phyloP scores from a whole-genome alignment of 495 filamentous ascomycete genomes.

The Talaromyces proteolyticus region DNA sequence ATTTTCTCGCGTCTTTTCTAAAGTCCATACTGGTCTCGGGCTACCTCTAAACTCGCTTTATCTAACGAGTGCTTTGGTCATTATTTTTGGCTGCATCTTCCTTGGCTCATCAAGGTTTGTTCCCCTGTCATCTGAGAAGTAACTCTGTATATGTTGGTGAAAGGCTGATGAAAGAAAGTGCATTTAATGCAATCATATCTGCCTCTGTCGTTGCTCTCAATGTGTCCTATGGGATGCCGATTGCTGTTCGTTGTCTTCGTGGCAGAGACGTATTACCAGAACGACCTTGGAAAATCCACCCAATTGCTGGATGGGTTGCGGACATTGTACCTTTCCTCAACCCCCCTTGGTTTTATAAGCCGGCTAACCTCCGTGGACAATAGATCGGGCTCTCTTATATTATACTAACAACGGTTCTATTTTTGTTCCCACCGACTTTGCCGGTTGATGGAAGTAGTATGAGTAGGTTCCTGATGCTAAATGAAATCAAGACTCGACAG shows the following conservation, averaged over 20 bases:
- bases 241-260: constrained; percentile 58
- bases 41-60: constrained; percentile 66
- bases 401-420: constrained; percentile 64
- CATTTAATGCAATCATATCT: constrained; percentile 60
- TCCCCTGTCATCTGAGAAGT: no score
- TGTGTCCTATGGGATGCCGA: constrained; percentile 68
- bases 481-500: no score
- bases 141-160: no score
- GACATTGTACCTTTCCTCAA: constrained; percentile 41
- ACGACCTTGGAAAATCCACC: constrained; percentile 55
- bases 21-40: constrained; percentile 55
- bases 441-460: constrained; percentile 65
- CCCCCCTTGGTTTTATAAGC: constrained; percentile 13
- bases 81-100: constrained; percentile 69
- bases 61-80: constrained; percentile 54
- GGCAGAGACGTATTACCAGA: constrained; percentile 60
- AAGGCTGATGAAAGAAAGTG: constrained; percentile 19
- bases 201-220: constrained; percentile 66
- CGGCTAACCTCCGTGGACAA: constrained; percentile 5
- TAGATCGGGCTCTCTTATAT: constrained; percentile 62
- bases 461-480: constrained; percentile 39
- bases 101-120: constrained; percentile 57
- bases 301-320: constrained; percentile 50
- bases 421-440: constrained; percentile 66
- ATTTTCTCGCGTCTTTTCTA: constrained; percentile 55